Conservation (phyloP, 805 yeast genomes). For the Candida palmyrensis region DNA sequence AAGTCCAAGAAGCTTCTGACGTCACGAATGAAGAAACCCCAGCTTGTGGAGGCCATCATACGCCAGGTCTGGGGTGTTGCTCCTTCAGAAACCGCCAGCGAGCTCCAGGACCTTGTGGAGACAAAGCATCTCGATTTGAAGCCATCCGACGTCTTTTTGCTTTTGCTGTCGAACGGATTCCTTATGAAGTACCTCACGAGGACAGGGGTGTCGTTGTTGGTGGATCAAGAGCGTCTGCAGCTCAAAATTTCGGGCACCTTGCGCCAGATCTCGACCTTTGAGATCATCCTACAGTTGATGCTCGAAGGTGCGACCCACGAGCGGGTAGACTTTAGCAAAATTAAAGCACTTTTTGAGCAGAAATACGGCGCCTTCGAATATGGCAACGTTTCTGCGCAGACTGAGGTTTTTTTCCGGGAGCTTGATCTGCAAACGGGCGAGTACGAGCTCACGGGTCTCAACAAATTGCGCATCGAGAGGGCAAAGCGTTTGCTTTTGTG, state of each 20-base stretch:
- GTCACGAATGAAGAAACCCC: constrained; percentile 9
- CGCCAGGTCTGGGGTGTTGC: constrained; percentile 28
- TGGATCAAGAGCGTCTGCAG: constrained; percentile 21
- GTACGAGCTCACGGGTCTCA: constrained; percentile 28
- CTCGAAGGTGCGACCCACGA: constrained; percentile 22
- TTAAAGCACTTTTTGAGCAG: constrained; percentile 20
- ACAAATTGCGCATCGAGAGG: constrained; percentile 22
- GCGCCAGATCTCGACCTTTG: constrained; percentile 39
- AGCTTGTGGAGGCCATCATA: constrained; percentile 4
- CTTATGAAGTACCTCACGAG: constrained; percentile 35
- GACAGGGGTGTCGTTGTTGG: constrained; percentile 35
- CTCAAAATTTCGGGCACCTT: constrained; percentile 37
- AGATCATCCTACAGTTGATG: constrained; percentile 30
- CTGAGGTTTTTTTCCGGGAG: constrained; percentile 32
- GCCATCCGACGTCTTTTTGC: constrained; percentile 35
- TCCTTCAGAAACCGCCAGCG: constrained; percentile 14
- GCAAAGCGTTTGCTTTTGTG: constrained; percentile 36
- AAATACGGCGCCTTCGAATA: constrained; percentile 24
- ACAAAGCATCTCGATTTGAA: constrained; percentile 27
- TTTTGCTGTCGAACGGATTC: constrained; percentile 34
- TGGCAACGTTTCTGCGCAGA: constrained; percentile 20
- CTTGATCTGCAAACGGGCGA: constrained; percentile 8
- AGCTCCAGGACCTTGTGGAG: constrained; percentile 26
- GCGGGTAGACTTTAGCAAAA: constrained; percentile 25
- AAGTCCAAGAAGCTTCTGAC: constrained; percentile 3